phyloP scores from a whole-genome alignment of 2,329 filamentous ascomycete genomes.

The Falciphora oryzae region DNA sequence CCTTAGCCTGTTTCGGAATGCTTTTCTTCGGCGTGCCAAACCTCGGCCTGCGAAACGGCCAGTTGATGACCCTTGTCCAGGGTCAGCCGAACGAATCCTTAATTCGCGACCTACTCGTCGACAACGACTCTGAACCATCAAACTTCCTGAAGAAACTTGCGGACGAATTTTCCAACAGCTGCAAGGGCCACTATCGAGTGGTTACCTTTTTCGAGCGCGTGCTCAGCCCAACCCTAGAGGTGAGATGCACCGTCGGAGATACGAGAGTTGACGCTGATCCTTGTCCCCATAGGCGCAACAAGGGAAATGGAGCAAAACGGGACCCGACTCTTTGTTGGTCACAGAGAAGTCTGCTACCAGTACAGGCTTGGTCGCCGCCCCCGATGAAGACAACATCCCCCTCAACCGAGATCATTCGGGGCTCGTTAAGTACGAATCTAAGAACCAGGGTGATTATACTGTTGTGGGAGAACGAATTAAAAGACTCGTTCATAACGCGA shows the following conservation, averaged over 20 bases:
- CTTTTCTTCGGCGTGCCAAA: constrained; percentile 26
- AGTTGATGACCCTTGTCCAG: constrained; percentile 17
- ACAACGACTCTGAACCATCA: constrained; percentile 18
- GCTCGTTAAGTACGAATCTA: constrained; percentile 19
- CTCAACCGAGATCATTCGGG: constrained; percentile 20
- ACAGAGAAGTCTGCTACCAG: constrained; percentile 21
- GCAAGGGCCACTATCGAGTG: constrained; percentile 15
- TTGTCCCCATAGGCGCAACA: neutral
- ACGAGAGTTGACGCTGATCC: neutral
- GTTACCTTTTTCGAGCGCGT: constrained; percentile 18
- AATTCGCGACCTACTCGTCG: constrained; percentile 18
- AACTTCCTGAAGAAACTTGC: constrained; percentile 16
- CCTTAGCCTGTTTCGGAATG: constrained; percentile 18
- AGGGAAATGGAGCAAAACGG: constrained; percentile 13
- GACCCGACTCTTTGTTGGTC: constrained; percentile 17
- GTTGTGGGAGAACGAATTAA: neutral
- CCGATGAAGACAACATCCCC: constrained; percentile 18
- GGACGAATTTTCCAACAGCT: constrained; percentile 16
- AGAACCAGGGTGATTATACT: constrained; percentile 9
- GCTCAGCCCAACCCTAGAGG: constrained; percentile 17
- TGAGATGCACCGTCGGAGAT: constrained; percentile 9
- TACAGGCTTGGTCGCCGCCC: constrained; percentile 15
- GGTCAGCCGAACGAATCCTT: constrained; percentile 21
- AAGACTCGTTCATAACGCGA: neutral
- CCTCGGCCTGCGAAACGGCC: constrained; percentile 18